A percentile compares a stretch with the other conserved stretches of the same genome.
phyloP scores from a whole-genome alignment of 73 alveolate genomes.

The Effrenium voratum region DNA sequence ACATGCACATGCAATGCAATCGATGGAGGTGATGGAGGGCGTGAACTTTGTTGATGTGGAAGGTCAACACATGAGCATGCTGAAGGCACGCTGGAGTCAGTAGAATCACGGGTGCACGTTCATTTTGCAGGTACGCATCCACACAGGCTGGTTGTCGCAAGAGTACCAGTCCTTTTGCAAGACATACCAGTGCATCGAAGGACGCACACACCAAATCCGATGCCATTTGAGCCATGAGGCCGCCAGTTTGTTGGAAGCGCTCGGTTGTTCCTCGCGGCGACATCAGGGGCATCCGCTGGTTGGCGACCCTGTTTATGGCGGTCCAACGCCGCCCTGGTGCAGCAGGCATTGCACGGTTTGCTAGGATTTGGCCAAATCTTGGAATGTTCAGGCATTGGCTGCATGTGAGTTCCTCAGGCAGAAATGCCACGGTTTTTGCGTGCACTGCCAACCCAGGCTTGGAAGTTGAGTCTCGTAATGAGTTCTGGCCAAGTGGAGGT shows the following conservation, averaged over 20 bases:
- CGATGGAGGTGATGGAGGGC: too few species aligned
- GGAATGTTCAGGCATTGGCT: constrained; percentile 13
- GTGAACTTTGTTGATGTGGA: too few species aligned
- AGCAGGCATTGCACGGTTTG: not conserved
- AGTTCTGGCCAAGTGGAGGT: not conserved
- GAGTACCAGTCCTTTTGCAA: not conserved
- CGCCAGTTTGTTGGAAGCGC: not conserved
- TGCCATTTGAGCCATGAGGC: constrained; percentile 60
- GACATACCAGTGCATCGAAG: not conserved
- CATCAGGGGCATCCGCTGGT: constrained; percentile 65
- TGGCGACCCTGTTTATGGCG: constrained; percentile 76
- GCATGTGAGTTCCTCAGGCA: not conserved
- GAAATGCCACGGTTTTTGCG: not conserved
- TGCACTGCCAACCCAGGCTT: not conserved
- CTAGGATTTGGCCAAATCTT: not conserved
- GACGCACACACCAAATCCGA: constrained; percentile 81
- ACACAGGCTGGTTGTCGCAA: not conserved
- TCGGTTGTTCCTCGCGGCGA: not conserved
- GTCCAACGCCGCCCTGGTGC: constrained; percentile 56
- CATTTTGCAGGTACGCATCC: not conserved
- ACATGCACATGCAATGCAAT: too few species aligned
- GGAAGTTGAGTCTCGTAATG: constrained; percentile 10
- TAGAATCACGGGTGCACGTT: not conserved
- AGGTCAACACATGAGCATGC: constrained; percentile 3
- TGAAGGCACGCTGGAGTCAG: not conserved